Percentiles rank a stretch among this genome's conserved stretches.
These are phyloP conservation scores for Trametes cubensis DNA, from an alignment of 768 basidiomycete genomes.

Conservation along the genomic window DNA sequence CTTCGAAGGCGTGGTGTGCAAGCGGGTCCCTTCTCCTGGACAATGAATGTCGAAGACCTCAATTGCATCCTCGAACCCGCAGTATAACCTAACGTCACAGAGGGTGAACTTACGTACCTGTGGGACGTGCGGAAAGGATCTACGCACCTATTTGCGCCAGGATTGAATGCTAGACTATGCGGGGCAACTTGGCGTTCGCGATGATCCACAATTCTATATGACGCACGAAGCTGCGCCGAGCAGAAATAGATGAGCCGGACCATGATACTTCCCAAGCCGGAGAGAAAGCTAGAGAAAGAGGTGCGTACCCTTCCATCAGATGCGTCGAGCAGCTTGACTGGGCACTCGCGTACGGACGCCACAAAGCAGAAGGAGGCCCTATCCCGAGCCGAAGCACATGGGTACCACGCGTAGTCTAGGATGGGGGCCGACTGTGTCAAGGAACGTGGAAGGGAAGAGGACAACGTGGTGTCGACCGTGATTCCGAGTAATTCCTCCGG, in stretches of 20 bases:
- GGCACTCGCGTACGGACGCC: conserved; percentile 80
- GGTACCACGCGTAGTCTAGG: conserved; percentile 85
- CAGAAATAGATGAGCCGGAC: neutral
- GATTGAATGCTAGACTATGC: conserved; percentile 79
- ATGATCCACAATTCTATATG: conserved; percentile 91
- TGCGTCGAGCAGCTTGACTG: conserved; percentile 84
- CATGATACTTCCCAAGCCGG: neutral
- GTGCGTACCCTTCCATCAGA: conserved; percentile 66
- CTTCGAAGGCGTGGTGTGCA: conserved; percentile 71
- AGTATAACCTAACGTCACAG: conserved; percentile 64
- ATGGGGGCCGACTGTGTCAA: conserved; percentile 68
- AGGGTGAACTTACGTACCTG: conserved; percentile 11
- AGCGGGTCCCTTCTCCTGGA: conserved; percentile 74
- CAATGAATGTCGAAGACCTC: conserved; percentile 78
- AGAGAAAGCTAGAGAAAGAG: neutral
- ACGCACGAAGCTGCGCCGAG: conserved; percentile 75
- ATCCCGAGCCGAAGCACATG: conserved; percentile 60
- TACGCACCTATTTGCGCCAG: conserved; percentile 62
- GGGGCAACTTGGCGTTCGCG: conserved; percentile 90
- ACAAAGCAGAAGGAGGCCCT: conserved; percentile 80
- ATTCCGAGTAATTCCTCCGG: conserved; percentile 13
- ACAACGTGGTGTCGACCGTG: neutral
- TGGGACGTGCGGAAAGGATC: neutral
- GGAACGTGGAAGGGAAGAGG: conserved; percentile 4
- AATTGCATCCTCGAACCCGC: conserved; percentile 84